These are phyloP conservation scores for Zopfochytrium polystomum DNA, from an alignment of 371 early-diverging fungal genomes.

Conservation along the genomic window DNA sequence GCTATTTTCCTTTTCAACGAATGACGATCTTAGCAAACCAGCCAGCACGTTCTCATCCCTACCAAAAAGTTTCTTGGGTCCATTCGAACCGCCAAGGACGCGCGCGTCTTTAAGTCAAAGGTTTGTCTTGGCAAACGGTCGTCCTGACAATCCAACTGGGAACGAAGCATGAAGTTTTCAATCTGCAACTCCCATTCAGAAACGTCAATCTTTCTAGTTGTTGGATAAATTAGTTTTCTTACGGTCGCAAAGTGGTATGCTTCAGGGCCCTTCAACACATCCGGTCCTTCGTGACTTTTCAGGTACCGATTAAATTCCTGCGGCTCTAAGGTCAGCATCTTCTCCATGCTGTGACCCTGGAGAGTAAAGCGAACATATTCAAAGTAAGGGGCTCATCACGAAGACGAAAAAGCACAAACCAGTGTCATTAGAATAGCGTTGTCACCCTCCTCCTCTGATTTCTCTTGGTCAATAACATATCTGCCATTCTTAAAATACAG, in stretches of 20 bases:
- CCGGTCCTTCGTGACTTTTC: conserved; percentile 42
- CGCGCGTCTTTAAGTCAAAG: conserved; percentile 94
- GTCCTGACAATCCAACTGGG: conserved; percentile 89
- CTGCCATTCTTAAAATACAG: conserved; percentile 66
- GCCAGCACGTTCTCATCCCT: conserved; percentile 9
- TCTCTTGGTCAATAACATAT: conserved; percentile 83
- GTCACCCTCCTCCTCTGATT: conserved; percentile 66
- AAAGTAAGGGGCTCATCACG: not conserved
- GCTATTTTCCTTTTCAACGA: conserved; percentile 42
- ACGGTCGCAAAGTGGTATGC: conserved; percentile 47
- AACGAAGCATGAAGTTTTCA: conserved; percentile 70
- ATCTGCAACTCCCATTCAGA: no score
- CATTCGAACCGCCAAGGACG: conserved; percentile 78
- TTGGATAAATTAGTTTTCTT: no score
- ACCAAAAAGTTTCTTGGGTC: conserved; percentile 72
- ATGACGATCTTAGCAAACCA: not conserved
- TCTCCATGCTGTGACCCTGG: conserved; percentile 84
- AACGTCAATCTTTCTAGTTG: no score
- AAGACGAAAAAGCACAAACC: conserved; percentile 41
- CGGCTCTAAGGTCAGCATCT: conserved; percentile 67
- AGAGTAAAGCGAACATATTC: not conserved
- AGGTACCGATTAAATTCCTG: conserved; percentile 64
- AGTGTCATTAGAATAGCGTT: conserved; percentile 38
- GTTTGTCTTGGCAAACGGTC: conserved; percentile 67
- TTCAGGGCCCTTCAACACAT: conserved; percentile 49